Percentiles rank a stretch among this genome's conserved stretches.
Evolutionary conservation across 1,284 basidiomycete genomes (phyloP).

Genomic region (Ustilago loliicola): DNA sequence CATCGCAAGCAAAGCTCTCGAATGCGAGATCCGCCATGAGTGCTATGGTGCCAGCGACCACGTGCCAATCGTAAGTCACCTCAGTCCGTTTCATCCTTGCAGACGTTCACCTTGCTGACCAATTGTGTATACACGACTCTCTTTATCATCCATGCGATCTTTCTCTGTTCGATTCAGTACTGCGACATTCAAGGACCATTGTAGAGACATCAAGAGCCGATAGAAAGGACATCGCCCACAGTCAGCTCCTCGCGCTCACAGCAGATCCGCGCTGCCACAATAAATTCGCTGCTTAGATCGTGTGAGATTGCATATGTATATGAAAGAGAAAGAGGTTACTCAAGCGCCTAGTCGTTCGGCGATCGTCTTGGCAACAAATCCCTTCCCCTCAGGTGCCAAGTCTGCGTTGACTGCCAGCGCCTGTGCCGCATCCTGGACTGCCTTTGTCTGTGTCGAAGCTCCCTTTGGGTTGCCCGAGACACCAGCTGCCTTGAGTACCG

Average conservation of each 20-base stretch:
- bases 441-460: constrained; percentile 10
- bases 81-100: background rate
- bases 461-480: constrained; percentile 1
- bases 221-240: background rate
- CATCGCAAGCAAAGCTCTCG: constrained; percentile 76
- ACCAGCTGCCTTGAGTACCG: constrained; percentile 30
- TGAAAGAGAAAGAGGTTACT: background rate
- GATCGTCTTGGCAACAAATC: constrained; percentile 32
- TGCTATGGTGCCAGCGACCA: constrained; percentile 88
- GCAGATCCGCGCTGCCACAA: too few relatives aligned
- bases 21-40: constrained; percentile 84
- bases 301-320: background rate
- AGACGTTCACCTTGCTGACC: background rate
- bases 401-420: constrained; percentile 36
- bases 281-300: too few relatives aligned
- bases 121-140: background rate
- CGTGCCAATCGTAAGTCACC: constrained; percentile 75
- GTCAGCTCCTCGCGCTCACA: background rate
- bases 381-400: constrained; percentile 34
- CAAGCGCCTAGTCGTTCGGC: constrained; percentile 27
- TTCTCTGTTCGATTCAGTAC: constrained; percentile 14
- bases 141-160: too few relatives aligned
- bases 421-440: constrained; percentile 37
- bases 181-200: constrained; percentile 50
- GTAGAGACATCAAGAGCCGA: constrained; percentile 11